phyloP scores from a whole-genome alignment of 192 early-diverging fungal species.

The Backusella psychrophila region DNA sequence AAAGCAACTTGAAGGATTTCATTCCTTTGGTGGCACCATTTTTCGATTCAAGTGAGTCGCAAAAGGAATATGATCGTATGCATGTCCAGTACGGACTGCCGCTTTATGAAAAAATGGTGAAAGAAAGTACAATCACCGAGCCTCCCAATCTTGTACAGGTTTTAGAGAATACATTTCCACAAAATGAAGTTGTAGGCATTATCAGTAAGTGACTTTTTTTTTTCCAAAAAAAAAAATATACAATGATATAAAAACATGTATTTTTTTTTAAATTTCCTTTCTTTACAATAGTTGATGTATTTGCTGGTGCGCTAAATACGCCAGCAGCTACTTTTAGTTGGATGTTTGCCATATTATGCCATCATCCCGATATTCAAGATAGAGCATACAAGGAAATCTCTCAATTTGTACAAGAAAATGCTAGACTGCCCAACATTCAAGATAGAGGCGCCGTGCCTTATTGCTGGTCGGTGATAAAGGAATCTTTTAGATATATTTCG shows the following conservation, averaged over 20 bases:
- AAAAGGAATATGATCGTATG: background rate
- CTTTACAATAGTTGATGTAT: background rate
- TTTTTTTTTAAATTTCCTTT: too few species aligned
- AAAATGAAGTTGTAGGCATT: too few species aligned
- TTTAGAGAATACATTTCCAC: background rate
- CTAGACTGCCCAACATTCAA: background rate
- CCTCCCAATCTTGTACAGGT: background rate
- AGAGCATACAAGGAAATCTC: background rate
- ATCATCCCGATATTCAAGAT: background rate
- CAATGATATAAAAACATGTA: too few species aligned
- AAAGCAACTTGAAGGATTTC: background rate
- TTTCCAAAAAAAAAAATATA: too few species aligned
- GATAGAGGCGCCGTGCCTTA: background rate
- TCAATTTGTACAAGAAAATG: background rate
- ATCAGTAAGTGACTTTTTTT: too few species aligned
- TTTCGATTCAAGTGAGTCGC: too few species aligned
- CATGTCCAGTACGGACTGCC: background rate
- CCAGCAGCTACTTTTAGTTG: background rate
- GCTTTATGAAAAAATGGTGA: background rate
- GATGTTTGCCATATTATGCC: background rate
- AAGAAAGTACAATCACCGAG: background rate
- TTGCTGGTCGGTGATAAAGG: background rate
- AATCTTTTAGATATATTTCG: background rate
- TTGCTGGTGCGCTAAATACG: background rate
- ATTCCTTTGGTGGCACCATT: background rate